Evolutionary conservation across 805 yeast species (phyloP).

Genomic region (Vanderwaltozyma tropicalis): DNA sequence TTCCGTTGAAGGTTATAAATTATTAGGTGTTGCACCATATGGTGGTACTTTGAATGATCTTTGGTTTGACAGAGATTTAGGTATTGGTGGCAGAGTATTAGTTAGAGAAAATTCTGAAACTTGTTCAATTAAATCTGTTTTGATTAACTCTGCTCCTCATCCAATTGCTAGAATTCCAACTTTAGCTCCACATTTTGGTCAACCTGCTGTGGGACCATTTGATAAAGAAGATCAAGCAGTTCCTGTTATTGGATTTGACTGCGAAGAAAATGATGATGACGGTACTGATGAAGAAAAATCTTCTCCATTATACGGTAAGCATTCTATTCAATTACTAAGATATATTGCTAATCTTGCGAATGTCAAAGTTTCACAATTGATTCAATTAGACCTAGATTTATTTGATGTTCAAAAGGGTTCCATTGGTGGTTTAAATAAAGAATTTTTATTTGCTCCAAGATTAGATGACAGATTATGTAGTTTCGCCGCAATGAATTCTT

Average conservation of each 20-base stretch:
- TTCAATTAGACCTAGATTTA: slow-evolving; percentile 66
- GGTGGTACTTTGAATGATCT: slow-evolving; percentile 55
- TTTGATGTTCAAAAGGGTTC: slow-evolving; percentile 75
- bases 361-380: slow-evolving; percentile 48
- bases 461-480: slow-evolving; percentile 79
- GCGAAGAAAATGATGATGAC: too few relatives aligned
- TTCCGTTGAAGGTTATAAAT: slow-evolving; percentile 61
- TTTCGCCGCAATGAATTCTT: slow-evolving; percentile 54
- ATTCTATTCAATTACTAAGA: slow-evolving; percentile 56
- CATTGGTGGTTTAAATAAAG: slow-evolving; percentile 67
- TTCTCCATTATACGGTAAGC: slow-evolving; percentile 61
- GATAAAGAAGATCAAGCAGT: slow-evolving; percentile 69
- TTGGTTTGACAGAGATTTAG: slow-evolving; percentile 84
- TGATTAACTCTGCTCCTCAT: slow-evolving; percentile 50
- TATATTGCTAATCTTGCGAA: slow-evolving; percentile 54
- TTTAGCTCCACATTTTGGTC: slow-evolving; percentile 81
- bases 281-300: slow-evolving; percentile 49
- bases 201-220: slow-evolving; percentile 56
- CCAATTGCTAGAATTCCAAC: slow-evolving; percentile 78
- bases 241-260: slow-evolving; percentile 66
- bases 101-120: slow-evolving; percentile 33
- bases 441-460: slow-evolving; percentile 73
- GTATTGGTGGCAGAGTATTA: slow-evolving; percentile 69
- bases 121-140: slow-evolving; percentile 31
- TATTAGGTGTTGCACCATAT: slow-evolving; percentile 77